Evolutionary conservation across 768 basidiomycete genomes (phyloP).

Genomic region (Tulasnella sp.): DNA sequence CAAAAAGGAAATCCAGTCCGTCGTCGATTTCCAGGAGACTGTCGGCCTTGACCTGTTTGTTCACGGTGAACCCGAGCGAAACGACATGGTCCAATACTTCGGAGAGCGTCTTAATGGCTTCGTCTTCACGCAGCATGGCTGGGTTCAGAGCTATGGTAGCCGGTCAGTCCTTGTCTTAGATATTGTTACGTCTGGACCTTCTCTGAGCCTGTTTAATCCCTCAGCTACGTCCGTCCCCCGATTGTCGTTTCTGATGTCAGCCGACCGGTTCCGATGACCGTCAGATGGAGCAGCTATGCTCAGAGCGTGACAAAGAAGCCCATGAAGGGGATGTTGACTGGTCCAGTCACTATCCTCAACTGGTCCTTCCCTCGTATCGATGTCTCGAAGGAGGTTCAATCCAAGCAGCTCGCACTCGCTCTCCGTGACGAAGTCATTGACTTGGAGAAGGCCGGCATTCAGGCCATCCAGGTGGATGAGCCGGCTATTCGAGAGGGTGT

Average conservation of each 20-base stretch:
- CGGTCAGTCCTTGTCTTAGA: conserved; percentile 42
- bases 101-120: conserved; percentile 92
- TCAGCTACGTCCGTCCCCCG: conserved; percentile 89
- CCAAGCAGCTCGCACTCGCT: conserved; percentile 94
- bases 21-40: conserved; percentile 94
- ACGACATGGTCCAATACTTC: conserved; percentile 99
- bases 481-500: conserved; percentile 99
- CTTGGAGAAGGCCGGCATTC: conserved; percentile 92
- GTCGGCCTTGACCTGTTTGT: conserved; percentile 94
- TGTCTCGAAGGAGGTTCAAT: conserved; percentile 90
- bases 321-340: conserved; percentile 99
- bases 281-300: conserved; percentile 93
- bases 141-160: conserved; percentile 99
- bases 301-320: conserved; percentile 87
- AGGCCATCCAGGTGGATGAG: conserved; percentile 98
- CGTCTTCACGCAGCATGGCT: conserved; percentile 95
- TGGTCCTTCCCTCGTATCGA: conserved; percentile 99
- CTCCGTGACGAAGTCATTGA: conserved; percentile 97
- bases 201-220: conserved; percentile 7
- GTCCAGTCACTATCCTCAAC: conserved; percentile 97
- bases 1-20: conserved; percentile 89
- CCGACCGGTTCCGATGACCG: conserved; percentile 86
- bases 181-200: conserved; percentile 5
- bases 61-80: conserved; percentile 97
- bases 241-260: conserved; percentile 98